Conservation (phyloP, 495 filamentous ascomycete genomes). For the Xylaria sp. region DNA sequence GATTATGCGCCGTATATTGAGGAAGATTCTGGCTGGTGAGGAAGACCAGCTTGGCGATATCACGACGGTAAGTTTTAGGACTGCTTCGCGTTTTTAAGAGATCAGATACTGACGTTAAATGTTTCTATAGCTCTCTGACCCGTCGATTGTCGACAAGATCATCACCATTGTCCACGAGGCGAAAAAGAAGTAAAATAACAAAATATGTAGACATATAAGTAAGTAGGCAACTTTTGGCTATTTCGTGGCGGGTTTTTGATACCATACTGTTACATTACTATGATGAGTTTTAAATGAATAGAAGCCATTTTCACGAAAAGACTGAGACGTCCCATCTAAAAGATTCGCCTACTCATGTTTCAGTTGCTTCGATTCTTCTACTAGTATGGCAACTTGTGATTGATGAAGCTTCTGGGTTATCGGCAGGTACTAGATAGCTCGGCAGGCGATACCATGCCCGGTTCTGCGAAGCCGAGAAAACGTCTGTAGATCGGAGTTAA, state of each 20-base stretch:
- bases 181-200: constrained; percentile 53
- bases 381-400: not conserved
- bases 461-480: not conserved
- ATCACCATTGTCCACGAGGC: constrained; percentile 75
- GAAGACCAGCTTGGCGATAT: constrained; percentile 95
- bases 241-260: constrained; percentile 27
- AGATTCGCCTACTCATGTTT: not conserved
- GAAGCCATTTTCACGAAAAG: constrained; percentile 4
- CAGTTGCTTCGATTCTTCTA: not conserved
- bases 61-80: constrained; percentile 73
- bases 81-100: constrained; percentile 1
- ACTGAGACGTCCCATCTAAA: not conserved
- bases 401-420: not conserved
- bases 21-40: constrained; percentile 95
- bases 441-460: not conserved
- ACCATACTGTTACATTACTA: constrained; percentile 30
- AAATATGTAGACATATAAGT: constrained; percentile 10
- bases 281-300: constrained; percentile 18
- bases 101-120: constrained; percentile 45
- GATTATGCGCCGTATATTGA: constrained; percentile 97
- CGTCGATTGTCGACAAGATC: constrained; percentile 87
- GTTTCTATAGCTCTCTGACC: constrained; percentile 77
- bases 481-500: not conserved
- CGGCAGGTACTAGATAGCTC: not conserved
- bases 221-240: constrained; percentile 20